Evolutionary conservation across 1,284 basidiomycete genomes (phyloP).

Genomic region (Malassezia cuniculi): DNA sequence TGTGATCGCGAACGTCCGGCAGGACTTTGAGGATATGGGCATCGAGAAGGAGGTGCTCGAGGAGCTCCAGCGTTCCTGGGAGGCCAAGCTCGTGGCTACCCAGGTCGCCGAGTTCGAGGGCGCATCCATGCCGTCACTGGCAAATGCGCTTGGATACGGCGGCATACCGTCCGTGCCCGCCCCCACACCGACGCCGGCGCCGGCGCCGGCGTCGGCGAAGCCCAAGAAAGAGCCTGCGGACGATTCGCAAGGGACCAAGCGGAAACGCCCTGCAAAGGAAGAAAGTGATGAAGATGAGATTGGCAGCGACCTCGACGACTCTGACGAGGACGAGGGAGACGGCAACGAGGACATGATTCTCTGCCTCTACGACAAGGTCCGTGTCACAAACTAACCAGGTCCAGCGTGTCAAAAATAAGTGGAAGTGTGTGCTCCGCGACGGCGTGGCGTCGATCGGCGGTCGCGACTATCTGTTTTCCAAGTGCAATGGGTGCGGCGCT

Average conservation of each 20-base stretch:
- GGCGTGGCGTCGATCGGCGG: constrained; percentile 96
- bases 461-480: constrained; percentile 90
- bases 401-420: constrained; percentile 96
- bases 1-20: constrained; percentile 72
- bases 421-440: constrained; percentile 98
- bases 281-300: constrained; percentile 62
- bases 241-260: constrained; percentile 28
- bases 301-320: constrained; percentile 90
- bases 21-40: constrained; percentile 93
- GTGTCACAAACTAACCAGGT: constrained; percentile 52
- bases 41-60: constrained; percentile 80
- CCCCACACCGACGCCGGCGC: neutral
- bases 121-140: constrained; percentile 33
- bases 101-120: constrained; percentile 84
- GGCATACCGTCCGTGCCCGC: constrained; percentile 2
- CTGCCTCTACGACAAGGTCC: constrained; percentile 94
- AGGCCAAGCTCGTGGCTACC: constrained; percentile 76
- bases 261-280: constrained; percentile 32
- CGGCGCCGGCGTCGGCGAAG: neutral
- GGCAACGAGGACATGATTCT: constrained; percentile 72
- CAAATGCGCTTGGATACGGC: constrained; percentile 1
- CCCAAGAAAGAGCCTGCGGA: constrained; percentile 14
- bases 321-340: constrained; percentile 53
- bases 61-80: constrained; percentile 83
- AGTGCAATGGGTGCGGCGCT: constrained; percentile 59